Evolutionary conservation across 176 grass and related monocot species (phyloP), one percentile per base, ranked within the genome.

Genomic region (Carex parvula): DNA sequence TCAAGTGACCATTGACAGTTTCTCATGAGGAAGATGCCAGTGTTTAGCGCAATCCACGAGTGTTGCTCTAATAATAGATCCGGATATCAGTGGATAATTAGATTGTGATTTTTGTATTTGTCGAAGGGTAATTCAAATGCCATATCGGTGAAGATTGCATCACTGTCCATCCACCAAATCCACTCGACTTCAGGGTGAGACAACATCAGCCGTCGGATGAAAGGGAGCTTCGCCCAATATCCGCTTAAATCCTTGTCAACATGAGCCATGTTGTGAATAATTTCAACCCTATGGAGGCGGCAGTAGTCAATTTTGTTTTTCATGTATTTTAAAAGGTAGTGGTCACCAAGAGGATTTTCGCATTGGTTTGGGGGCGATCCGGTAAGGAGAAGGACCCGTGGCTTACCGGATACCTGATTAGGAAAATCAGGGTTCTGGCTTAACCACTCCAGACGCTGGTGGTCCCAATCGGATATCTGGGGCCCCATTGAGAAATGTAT

Each of bases 81-180:
- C 0, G 86, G 68, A 18, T 87, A 87, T 1, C 86, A 81, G 26
- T 88, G 86, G 67, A 88, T 73, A 41, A 88, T 82, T 22, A 88
- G 73, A 24, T 88, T 88, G 59, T 88, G 86, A 26, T 32, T 50
- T 30, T 50, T 54, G 69, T 88, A 88, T n/a, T 75, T 70, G 39
- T 61, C 41, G 8, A 88, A 65, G 0, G 67, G 86, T 20, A 88
- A 59, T 76, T 84, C 50, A 41, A 88, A 88, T 63, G 81, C 60
- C 86, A 88, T 88, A 59, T 88, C 81, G 12, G 86, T 88, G 81
- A 88, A 88, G 80, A 88, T 78, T 8, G 81, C 86, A 50, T 84
- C 86, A 66, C 69, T 62, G 86, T 94, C 92, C 88, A 92, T 74
- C 92, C 92, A 94, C 92, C 92, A 92, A 24, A 92, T 61, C 92